These are phyloP conservation scores for Colletotrichum neosansevieriae DNA, from an alignment of 2,329 filamentous ascomycete genomes.

Conservation along the genomic window DNA sequence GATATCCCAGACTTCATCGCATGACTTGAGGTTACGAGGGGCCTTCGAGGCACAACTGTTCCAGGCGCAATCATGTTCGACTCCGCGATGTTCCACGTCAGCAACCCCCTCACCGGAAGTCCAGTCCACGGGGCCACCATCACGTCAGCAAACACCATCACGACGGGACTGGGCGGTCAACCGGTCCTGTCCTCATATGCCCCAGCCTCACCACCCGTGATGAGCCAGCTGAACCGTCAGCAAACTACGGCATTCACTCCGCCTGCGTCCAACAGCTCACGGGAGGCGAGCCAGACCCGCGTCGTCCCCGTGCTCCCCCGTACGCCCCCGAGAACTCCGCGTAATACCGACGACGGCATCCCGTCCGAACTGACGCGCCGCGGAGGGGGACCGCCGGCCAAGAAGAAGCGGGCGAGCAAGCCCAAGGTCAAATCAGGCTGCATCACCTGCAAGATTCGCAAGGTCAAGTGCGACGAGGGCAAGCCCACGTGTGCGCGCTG, in stretches of 20 bases:
- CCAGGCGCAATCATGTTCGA: background rate
- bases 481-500: constrained; percentile 44
- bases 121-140: background rate
- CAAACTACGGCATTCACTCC: background rate
- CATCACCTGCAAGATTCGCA: constrained; percentile 44
- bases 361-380: background rate
- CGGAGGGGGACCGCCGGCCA: background rate
- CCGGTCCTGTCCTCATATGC: background rate
- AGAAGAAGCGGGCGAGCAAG: constrained; percentile 33
- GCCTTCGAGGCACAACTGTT: too few species aligned
- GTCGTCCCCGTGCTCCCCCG: background rate
- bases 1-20: background rate
- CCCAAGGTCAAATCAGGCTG: constrained; percentile 41
- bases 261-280: rapidly evolving
- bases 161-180: background rate
- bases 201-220: background rate
- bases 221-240: background rate
- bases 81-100: background rate
- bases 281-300: background rate
- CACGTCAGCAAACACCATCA: background rate
- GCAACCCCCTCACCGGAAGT: background rate
- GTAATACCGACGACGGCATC: background rate
- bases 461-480: constrained; percentile 49
- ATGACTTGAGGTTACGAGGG: too few species aligned
- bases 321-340: background rate